A percentile compares a stretch with the other conserved stretches of the same genome.
These are phyloP conservation scores for Trichoderma sp. DNA, from an alignment of 2,329 filamentous ascomycete genomes.

Conservation along the genomic window DNA sequence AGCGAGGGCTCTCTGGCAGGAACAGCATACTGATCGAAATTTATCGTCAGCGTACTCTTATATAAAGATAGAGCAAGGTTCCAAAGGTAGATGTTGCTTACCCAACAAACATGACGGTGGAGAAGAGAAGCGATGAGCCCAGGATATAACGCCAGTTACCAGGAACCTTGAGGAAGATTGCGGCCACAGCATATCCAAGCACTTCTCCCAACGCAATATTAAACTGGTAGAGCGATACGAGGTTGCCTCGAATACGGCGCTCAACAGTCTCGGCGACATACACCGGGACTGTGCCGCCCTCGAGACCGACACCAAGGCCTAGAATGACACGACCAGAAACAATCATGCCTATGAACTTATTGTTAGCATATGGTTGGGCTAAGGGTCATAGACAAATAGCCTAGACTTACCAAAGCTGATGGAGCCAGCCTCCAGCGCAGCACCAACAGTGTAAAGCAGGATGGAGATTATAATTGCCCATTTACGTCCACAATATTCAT, in stretches of 20 bases:
- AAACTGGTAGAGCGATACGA: slow-evolving; percentile 72
- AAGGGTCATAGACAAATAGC: background rate
- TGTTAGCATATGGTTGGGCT: background rate
- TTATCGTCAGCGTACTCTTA: background rate
- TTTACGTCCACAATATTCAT: slow-evolving; percentile 64
- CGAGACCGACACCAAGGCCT: slow-evolving; percentile 67
- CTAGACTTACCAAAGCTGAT: slow-evolving; percentile 55
- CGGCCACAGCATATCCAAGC: slow-evolving; percentile 67
- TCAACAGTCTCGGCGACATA: slow-evolving; percentile 73
- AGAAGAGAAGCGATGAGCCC: slow-evolving; percentile 68
- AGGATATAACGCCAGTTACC: slow-evolving; percentile 74
- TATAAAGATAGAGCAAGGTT: background rate
- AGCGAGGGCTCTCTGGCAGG: slow-evolving; percentile 67
- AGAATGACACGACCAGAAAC: slow-evolving; percentile 65
- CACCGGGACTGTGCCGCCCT: slow-evolving; percentile 70
- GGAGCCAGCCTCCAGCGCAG: slow-evolving; percentile 63
- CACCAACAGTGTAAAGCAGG: slow-evolving; percentile 67
- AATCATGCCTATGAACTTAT: slow-evolving; percentile 53
- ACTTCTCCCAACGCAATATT: slow-evolving; percentile 74
- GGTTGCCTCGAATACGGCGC: slow-evolving; percentile 62
- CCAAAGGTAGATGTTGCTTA: slow-evolving; percentile 42
- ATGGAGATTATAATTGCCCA: slow-evolving; percentile 68
- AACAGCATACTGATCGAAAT: slow-evolving; percentile 59
- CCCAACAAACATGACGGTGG: slow-evolving; percentile 41
- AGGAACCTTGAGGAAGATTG: slow-evolving; percentile 66